Conservation (phyloP, 192 early-diverging fungal species). For the Linderina pennispora region DNA sequence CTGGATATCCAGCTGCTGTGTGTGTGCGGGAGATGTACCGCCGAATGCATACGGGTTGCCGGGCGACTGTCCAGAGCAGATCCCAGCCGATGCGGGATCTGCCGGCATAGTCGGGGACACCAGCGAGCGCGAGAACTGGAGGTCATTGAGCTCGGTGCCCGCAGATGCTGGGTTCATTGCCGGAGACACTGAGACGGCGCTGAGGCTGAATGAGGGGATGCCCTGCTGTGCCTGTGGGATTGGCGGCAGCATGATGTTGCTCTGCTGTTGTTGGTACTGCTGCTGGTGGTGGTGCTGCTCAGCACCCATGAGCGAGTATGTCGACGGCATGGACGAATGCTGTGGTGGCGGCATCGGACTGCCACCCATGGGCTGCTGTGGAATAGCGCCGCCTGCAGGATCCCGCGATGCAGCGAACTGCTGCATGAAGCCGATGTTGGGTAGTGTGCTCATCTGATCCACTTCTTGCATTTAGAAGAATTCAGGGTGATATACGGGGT, state of each 20-base stretch:
- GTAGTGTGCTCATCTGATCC: not conserved
- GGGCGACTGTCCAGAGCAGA: not conserved
- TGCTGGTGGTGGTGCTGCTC: conserved; percentile 1
- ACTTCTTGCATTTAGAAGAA: not conserved
- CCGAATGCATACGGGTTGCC: conserved; percentile 3
- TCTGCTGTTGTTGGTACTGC: conserved; percentile 1
- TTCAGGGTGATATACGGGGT: too few species aligned
- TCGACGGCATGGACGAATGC: not conserved
- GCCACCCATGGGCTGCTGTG: not conserved
- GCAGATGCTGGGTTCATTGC: not conserved
- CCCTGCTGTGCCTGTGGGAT: not conserved
- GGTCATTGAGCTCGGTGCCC: not conserved
- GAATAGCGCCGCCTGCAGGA: not conserved
- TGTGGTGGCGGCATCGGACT: not conserved
- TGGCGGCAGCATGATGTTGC: not conserved
- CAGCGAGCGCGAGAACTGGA: not conserved
- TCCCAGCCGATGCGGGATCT: too few species aligned
- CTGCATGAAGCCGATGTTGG: conserved; percentile 1
- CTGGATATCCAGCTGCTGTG: not conserved
- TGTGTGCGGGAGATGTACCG: too few species aligned
- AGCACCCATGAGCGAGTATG: not conserved
- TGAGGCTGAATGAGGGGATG: not conserved
- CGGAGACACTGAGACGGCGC: not conserved
- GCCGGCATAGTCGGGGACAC: not conserved
- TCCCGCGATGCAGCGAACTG: not conserved